Evolutionary conservation across 805 yeast genomes (phyloP).

Genomic region (Myxozyma kluyveri): DNA sequence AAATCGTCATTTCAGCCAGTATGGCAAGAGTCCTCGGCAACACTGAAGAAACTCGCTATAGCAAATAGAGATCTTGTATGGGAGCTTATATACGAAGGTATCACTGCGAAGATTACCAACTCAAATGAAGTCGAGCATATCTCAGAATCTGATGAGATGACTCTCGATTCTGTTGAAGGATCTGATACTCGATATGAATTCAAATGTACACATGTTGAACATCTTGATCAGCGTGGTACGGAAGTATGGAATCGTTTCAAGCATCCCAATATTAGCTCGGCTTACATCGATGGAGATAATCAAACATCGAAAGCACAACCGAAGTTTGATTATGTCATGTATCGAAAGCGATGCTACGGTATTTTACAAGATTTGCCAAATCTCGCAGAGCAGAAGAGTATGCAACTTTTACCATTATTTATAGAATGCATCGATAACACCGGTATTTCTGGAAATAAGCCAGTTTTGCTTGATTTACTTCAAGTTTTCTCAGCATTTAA

Average conservation of each 20-base stretch:
- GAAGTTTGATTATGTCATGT: slow-evolving; percentile 2
- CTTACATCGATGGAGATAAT: not conserved
- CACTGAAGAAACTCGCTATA: slow-evolving; percentile 48
- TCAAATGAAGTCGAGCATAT: not conserved
- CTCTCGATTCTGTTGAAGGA: not conserved
- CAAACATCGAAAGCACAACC: not conserved
- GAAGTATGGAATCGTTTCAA: not conserved
- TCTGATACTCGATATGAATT: slow-evolving; percentile 4
- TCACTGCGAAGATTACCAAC: not conserved
- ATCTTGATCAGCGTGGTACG: not conserved
- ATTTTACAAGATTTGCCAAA: slow-evolving; percentile 58
- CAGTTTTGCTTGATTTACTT: slow-evolving; percentile 43
- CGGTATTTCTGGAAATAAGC: slow-evolving; percentile 4
- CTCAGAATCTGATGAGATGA: not conserved
- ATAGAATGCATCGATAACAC: slow-evolving; percentile 35
- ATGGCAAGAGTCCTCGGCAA: slow-evolving; percentile 73
- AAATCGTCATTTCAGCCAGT: slow-evolving; percentile 77
- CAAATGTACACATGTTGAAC: slow-evolving; percentile 15
- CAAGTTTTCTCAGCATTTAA: slow-evolving; percentile 63
- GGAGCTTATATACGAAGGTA: slow-evolving; percentile 10
- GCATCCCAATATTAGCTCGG: not conserved
- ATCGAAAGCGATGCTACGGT: slow-evolving; percentile 42
- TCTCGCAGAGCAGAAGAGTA: slow-evolving; percentile 64
- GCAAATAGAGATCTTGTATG: slow-evolving; percentile 27
- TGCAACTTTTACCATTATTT: slow-evolving; percentile 57